Evolutionary conservation across 495 filamentous ascomycete genomes (phyloP), one percentile per base, ranked within the genome.

Genomic region (Penicillium arizonense): DNA sequence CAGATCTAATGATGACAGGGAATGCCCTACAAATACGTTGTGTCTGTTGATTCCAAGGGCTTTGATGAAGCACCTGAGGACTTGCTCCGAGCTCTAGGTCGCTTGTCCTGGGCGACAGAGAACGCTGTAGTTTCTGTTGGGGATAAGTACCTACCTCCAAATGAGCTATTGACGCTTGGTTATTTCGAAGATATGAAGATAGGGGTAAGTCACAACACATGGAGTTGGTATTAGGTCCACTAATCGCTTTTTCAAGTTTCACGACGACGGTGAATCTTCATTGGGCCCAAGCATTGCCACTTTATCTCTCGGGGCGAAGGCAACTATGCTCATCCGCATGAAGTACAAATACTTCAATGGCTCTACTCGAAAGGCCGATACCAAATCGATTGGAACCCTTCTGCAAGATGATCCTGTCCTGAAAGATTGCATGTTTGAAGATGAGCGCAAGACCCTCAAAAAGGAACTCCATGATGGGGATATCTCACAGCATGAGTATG

Each of bases 1-100:
- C 52, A 26, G 5, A 49, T 40, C 21, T 47, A 14, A 54, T 20
- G 3, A 12, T 8, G 2, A 18, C 55, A 91, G 84, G 91, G 91
- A 0, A 87, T 88, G 45, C 86, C 85, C 0, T 96, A 96, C 62
- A 92, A 95, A 55, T 96, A 86, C 55, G 79, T 88, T 11, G 88
- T 90, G 2, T 69, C 78, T 5, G 84, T 89, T 3, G 70, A 83
- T 9, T 87, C 86, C 0, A 81, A 67, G 39, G 72, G 71, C 3
- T 92, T 96, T 50, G 59, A 69, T 3, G 77, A 85, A 13, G 86
- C 89, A 0, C 82, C 82, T 0, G 51, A 66, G 6, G 70, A 74
- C 0, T 74, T 96, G 5, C 71, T 81, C 21, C 74, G 73, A 18
- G 77, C 79, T 2, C 65, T 90, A 3, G 75, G 82, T 6, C 77